A percentile compares a stretch with the other conserved stretches of the same genome.
Conservation (phyloP, 129 eudicot genomes). For the Dittrichia graveolens region DNA sequence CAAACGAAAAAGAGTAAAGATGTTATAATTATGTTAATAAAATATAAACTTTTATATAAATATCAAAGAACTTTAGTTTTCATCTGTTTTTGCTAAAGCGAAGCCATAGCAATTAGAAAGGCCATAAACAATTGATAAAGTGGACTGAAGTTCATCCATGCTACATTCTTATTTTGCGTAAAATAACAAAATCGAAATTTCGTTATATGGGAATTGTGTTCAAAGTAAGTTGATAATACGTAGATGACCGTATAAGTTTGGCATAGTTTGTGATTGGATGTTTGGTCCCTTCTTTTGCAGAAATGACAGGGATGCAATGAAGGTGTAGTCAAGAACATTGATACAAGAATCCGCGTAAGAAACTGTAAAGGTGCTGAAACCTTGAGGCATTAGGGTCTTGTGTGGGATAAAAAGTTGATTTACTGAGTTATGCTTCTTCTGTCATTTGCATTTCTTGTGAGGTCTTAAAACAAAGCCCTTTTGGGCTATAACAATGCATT, state of each 20-base stretch:
- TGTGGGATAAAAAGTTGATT: slow-evolving; percentile 15
- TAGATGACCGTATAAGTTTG: no score
- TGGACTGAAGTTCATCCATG: no score
- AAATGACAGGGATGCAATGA: slow-evolving; percentile 1
- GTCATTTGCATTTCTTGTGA: not conserved
- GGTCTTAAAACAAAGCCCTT: not conserved
- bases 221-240: no score
- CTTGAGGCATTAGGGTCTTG: slow-evolving; percentile 17
- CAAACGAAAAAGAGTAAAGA: not conserved
- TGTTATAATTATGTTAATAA: no score
- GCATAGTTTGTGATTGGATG: not conserved
- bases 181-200: no score
- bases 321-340: slow-evolving; percentile 15
- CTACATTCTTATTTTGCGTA: no score
- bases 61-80: no score
- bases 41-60: not conserved
- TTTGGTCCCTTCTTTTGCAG: slow-evolving; percentile 23
- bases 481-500: not conserved
- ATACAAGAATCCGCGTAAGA: slow-evolving; percentile 13
- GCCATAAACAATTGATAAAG: no score
- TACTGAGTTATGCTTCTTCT: not conserved
- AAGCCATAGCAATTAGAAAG: no score
- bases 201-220: no score
- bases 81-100: no score
- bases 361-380: slow-evolving; percentile 17